Percentiles rank a stretch among this genome's conserved stretches.
These are phyloP conservation scores for Lasiodiplodia theobromae DNA, from an alignment of 2,329 filamentous ascomycete species.

Conservation along the genomic window DNA sequence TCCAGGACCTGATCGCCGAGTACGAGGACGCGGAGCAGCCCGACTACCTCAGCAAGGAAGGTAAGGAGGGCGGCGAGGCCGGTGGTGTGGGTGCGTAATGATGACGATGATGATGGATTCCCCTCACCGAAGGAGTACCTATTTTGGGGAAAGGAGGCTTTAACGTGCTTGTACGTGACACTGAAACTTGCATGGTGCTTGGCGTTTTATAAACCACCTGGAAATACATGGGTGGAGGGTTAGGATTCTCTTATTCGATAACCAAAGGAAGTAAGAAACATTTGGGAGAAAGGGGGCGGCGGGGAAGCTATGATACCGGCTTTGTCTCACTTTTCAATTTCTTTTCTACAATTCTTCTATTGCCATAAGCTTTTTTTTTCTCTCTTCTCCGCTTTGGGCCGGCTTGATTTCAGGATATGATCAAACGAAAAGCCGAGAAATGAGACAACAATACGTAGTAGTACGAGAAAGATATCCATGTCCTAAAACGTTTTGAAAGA, in stretches of 20 bases:
- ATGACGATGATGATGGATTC: background rate
- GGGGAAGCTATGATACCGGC: slow-evolving; percentile 6
- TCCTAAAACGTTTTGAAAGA: background rate
- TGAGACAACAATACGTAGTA: background rate
- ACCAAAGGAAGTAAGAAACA: background rate
- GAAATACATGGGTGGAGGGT: background rate
- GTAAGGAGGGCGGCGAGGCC: background rate
- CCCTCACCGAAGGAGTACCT: background rate
- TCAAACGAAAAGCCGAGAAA: background rate
- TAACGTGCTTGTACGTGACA: background rate
- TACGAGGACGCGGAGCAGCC: slow-evolving; percentile 94
- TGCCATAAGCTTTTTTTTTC: background rate
- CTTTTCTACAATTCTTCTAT: slow-evolving; percentile 1
- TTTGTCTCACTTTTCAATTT: background rate
- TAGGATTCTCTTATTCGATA: background rate
- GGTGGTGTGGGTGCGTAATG: background rate
- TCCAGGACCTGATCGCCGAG: slow-evolving; percentile 88
- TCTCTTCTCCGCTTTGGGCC: background rate
- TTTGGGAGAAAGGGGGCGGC: background rate
- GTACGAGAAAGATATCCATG: background rate
- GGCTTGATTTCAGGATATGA: background rate
- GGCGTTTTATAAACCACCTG: slow-evolving; percentile 10
- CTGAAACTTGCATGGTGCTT: slow-evolving; percentile 18
- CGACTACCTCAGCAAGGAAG: slow-evolving; percentile 83
- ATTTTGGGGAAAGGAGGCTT: background rate